Conservation (phyloP, 2,329 filamentous ascomycete species). For the Cryphonectria radicalis region DNA sequence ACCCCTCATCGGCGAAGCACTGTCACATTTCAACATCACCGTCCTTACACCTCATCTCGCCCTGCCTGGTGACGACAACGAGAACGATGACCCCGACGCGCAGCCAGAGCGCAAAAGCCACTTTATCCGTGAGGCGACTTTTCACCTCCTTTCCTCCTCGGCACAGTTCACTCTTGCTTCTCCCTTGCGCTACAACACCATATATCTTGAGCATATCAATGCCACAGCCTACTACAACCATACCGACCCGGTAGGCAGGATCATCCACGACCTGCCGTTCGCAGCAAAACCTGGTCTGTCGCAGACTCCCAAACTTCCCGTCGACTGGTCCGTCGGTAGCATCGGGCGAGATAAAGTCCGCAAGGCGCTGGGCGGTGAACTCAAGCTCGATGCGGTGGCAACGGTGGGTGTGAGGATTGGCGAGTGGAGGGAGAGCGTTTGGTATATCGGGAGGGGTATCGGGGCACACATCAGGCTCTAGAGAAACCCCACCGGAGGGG, state of each 20-base stretch:
- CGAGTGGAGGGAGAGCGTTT: constrained; percentile 72
- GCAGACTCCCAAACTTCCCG: constrained; percentile 76
- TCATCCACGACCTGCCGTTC: constrained; percentile 75
- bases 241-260: constrained; percentile 76
- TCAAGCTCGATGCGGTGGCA: constrained; percentile 80
- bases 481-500: not conserved
- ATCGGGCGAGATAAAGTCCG: constrained; percentile 76
- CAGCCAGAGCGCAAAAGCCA: constrained; percentile 46
- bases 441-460: constrained; percentile 72
- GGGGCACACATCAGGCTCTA: constrained; percentile 65
- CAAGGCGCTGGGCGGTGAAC: constrained; percentile 76
- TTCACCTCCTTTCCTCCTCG: constrained; percentile 86
- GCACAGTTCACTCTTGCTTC: constrained; percentile 84
- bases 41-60: constrained; percentile 72
- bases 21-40: constrained; percentile 73
- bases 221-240: constrained; percentile 86
- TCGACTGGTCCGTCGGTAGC: constrained; percentile 75
- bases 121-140: constrained; percentile 84
- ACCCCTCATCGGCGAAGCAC: constrained; percentile 71
- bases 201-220: constrained; percentile 80
- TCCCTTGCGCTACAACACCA: constrained; percentile 71
- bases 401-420: constrained; percentile 76
- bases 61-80: constrained; percentile 51
- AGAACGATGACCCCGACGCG: constrained; percentile 42
- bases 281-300: constrained; percentile 75